phyloP scores from a whole-genome alignment of 2,329 filamentous ascomycete species.

The Arthrobotrys entomopaga region DNA sequence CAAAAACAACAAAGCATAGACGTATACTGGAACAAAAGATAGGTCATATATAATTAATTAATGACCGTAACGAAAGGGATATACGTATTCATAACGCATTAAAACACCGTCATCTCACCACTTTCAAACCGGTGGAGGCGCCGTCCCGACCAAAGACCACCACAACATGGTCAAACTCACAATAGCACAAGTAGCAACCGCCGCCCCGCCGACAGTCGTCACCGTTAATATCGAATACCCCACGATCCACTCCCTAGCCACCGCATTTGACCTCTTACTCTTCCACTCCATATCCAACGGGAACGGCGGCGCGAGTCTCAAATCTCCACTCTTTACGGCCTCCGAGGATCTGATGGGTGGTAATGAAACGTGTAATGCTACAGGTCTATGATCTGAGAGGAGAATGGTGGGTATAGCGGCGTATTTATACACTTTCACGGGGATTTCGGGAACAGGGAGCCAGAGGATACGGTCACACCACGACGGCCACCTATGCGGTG shows the following conservation, averaged over 20 bases:
- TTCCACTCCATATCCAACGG: slow-evolving; percentile 34
- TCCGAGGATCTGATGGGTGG: slow-evolving; percentile 62
- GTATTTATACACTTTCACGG: slow-evolving; percentile 71
- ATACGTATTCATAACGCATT: not conserved
- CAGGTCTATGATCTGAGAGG: slow-evolving; percentile 89
- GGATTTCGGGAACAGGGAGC: slow-evolving; percentile 63
- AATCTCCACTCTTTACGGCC: not conserved
- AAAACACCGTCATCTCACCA: slow-evolving; percentile 1
- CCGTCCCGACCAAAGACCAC: slow-evolving; percentile 29
- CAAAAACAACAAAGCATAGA: not conserved
- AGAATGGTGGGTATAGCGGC: slow-evolving; percentile 78
- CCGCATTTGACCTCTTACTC: slow-evolving; percentile 23
- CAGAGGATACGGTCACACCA: slow-evolving; percentile 95
- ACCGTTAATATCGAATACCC: slow-evolving; percentile 44
- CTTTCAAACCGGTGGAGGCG: no score
- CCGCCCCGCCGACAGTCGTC: slow-evolving; percentile 29
- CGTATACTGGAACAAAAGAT: not conserved
- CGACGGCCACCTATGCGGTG: slow-evolving; percentile 82
- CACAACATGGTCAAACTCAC: slow-evolving; percentile 33
- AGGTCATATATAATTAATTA: not conserved
- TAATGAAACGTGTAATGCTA: slow-evolving; percentile 76
- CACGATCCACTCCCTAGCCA: slow-evolving; percentile 22
- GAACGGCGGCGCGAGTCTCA: slow-evolving; percentile 31
- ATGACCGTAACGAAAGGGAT: not conserved
- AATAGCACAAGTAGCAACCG: slow-evolving; percentile 30